Evolutionary conservation across 1,284 basidiomycete genomes (phyloP).

Genomic region (Rhodotorula sp.): DNA sequence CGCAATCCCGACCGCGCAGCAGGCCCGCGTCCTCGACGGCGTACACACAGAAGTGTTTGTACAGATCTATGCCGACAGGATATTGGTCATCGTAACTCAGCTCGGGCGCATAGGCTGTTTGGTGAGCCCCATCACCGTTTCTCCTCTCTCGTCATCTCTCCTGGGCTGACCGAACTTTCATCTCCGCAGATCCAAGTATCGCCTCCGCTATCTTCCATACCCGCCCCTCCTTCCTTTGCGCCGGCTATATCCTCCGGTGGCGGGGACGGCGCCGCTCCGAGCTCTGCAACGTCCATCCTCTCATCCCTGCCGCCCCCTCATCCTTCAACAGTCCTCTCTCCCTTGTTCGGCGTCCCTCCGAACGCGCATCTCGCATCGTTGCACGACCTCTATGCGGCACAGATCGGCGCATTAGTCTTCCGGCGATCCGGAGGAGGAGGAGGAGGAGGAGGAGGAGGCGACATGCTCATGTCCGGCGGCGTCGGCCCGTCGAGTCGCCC

Average conservation of each 20-base stretch:
- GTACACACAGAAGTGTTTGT: slow-evolving; percentile 69
- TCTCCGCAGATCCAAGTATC: slow-evolving; percentile 35
- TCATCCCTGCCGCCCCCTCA: slow-evolving; percentile 64
- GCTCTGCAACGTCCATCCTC: slow-evolving; percentile 33
- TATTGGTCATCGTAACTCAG: slow-evolving; percentile 79
- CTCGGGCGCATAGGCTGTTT: slow-evolving; percentile 75
- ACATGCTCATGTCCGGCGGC: neutral
- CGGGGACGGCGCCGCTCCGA: slow-evolving; percentile 37
- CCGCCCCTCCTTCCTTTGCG: neutral
- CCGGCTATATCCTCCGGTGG: neutral
- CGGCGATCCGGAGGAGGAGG: slow-evolving; percentile 2
- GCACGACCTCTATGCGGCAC: slow-evolving; percentile 76
- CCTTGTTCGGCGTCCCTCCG: slow-evolving; percentile 66
- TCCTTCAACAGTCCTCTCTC: slow-evolving; percentile 68
- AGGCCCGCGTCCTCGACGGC: slow-evolving; percentile 58
- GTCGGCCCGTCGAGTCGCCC: slow-evolving; percentile 10
- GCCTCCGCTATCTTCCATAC: slow-evolving; percentile 35
- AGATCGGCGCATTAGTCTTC: slow-evolving; percentile 79
- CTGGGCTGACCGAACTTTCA: no score
- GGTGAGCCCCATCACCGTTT: slow-evolving; percentile 48
- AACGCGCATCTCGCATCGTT: slow-evolving; percentile 65
- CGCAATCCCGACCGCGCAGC: slow-evolving; percentile 53
- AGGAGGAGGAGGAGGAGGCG: neutral
- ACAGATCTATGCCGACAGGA: slow-evolving; percentile 72
- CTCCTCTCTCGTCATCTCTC: slow-evolving; percentile 2